These are phyloP conservation scores for Papilionanthe hybrid DNA, from an alignment of 116 monocot genomes.

Conservation along the genomic window DNA sequence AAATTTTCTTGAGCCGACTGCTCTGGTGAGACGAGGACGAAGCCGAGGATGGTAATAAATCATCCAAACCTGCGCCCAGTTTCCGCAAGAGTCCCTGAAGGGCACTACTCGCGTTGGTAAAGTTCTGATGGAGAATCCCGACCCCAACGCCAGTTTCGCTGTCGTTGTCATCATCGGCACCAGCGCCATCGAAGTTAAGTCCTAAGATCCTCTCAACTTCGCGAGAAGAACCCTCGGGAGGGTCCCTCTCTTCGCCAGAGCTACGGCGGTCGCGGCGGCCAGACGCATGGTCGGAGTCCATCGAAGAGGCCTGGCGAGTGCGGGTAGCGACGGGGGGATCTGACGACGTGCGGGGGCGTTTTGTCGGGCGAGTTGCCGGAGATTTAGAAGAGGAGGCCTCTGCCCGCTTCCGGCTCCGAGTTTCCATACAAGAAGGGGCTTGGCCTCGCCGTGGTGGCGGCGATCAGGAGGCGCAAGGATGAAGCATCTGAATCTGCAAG, in stretches of 20 bases:
- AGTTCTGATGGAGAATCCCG: slow-evolving; percentile 65
- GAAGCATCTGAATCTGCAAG: not conserved
- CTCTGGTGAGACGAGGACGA: slow-evolving; percentile 59
- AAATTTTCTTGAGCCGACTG: slow-evolving; percentile 79
- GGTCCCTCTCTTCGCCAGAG: slow-evolving; percentile 51
- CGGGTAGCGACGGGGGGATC: slow-evolving; percentile 30
- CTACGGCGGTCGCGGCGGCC: slow-evolving; percentile 31
- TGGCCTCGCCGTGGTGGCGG: slow-evolving; percentile 28
- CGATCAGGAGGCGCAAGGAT: slow-evolving; percentile 38
- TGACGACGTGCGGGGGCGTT: slow-evolving; percentile 50
- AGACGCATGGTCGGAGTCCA: slow-evolving; percentile 19
- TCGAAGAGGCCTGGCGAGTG: slow-evolving; percentile 24
- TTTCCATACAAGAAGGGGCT: slow-evolving; percentile 86
- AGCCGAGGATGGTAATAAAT: slow-evolving; percentile 65
- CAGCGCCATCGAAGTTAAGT: slow-evolving; percentile 40
- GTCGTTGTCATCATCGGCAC: slow-evolving; percentile 38
- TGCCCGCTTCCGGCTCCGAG: slow-evolving; percentile 99
- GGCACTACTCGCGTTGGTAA: slow-evolving; percentile 75
- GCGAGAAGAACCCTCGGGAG: slow-evolving; percentile 26
- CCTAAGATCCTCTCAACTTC: slow-evolving; percentile 58
- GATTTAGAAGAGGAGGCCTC: slow-evolving; percentile 78
- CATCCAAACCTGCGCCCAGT: slow-evolving; percentile 88
- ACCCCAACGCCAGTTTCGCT: slow-evolving; percentile 30
- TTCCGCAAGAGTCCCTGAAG: slow-evolving; percentile 87
- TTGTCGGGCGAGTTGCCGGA: slow-evolving; percentile 42